These are phyloP conservation scores for Penicillium simplicissimum DNA, from an alignment of 495 filamentous ascomycete species.

Conservation along the genomic window DNA sequence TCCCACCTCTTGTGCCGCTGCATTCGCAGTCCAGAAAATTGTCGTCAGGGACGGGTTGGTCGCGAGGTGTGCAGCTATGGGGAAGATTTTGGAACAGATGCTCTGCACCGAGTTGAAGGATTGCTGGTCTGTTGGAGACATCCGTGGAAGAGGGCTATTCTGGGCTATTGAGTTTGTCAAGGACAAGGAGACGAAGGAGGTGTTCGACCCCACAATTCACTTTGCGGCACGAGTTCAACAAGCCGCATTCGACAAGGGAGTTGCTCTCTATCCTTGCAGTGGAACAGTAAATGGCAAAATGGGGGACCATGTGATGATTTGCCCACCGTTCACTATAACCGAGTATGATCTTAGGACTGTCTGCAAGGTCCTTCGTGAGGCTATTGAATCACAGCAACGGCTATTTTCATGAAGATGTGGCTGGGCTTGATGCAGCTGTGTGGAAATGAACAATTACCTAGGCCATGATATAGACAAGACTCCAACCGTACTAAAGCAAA, in stretches of 20 bases:
- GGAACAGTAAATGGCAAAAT: background rate
- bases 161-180: background rate
- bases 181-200: background rate
- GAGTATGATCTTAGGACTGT: background rate
- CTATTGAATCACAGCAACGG: background rate
- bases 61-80: background rate
- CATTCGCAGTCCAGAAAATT: conserved; percentile 2
- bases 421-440: background rate
- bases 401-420: background rate
- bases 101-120: background rate
- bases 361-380: background rate
- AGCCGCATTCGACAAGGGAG: background rate
- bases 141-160: background rate
- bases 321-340: background rate
- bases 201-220: background rate
- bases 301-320: background rate
- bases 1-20: background rate
- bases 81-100: background rate
- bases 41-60: background rate
- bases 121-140: conserved; percentile 1
- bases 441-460: too few species aligned
- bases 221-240: background rate
- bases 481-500: too few species aligned
- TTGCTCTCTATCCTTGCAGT: background rate
- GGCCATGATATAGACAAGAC: background rate